Evolutionary conservation across 495 filamentous ascomycete species (phyloP), one percentile per base, ranked within the genome.

Genomic region (Aspergillus cristatus): DNA sequence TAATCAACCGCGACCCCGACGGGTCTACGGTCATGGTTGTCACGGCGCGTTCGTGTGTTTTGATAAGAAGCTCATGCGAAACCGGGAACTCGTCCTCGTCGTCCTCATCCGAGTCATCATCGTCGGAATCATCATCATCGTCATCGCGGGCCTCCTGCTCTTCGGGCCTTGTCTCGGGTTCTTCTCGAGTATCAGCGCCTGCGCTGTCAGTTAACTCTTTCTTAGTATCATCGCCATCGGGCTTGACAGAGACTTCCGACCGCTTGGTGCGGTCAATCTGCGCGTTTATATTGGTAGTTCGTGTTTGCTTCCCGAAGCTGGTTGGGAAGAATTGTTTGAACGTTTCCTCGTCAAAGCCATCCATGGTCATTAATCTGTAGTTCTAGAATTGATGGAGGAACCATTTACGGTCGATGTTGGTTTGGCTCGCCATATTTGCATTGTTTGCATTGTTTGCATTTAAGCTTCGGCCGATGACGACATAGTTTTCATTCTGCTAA

Each of bases 71-170:
- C 58, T 96, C 89, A 48, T 98, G 91, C 6, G 91, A 93, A 13
- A 94, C 79, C 3, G 91, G 91, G 41, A 84, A 96, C 43, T 91
- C 86, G 50, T 95, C 90, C 30, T 86, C 82, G 11, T 89, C 84
- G 14, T 87, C 81, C 5, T 74, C 62, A 8, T 79, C 74, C 10
- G 70, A 64, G 26, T 75, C 71, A 35, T 68, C 66, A 33, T 72
- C 65, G 25, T 58, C 51, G 28, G 75, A 65, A 20, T 71, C 68
- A n/a, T 75, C 63, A 32, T 61, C 66, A n/a, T 55, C 57, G 25
- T 63, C 47, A 14, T 55, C 55, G 7, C 43, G 38, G 6, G 32
- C 35, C 8, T 46, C 48, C 51, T 60, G 37, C 32, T 39, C 33
- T 32, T 47, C 46, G 20, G 20, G 8, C 8, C 8, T 24, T 4